Conservation (phyloP, 2,329 filamentous ascomycete species). For the Cladosporium colombiae region DNA sequence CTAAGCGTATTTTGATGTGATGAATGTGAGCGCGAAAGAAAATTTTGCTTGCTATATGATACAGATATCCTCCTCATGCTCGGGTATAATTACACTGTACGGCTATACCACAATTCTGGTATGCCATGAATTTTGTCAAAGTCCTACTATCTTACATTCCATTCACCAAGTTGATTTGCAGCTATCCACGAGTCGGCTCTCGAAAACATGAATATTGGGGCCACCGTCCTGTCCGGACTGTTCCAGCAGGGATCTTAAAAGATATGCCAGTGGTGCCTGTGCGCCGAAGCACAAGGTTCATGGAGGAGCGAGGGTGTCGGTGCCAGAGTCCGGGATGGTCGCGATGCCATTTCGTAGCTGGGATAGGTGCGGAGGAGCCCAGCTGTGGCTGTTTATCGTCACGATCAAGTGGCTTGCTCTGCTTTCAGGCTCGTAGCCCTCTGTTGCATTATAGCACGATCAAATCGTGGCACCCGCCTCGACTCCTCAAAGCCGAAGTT, state of each 20-base stretch:
- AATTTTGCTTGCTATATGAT: background rate
- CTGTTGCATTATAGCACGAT: background rate
- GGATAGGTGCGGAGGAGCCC: background rate
- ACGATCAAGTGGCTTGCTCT: background rate
- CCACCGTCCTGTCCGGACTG: background rate
- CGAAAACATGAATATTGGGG: background rate
- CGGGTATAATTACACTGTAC: background rate
- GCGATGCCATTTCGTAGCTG: background rate
- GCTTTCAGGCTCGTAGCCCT: background rate
- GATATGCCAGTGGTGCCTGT: background rate
- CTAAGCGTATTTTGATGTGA: background rate
- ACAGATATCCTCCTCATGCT: background rate
- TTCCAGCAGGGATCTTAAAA: background rate
- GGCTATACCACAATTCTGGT: background rate
- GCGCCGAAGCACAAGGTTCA: background rate
- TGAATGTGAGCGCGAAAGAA: background rate
- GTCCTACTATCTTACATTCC: background rate
- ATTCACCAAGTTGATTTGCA: background rate
- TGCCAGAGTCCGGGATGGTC: background rate
- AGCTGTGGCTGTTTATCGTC: background rate
- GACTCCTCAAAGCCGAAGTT: background rate
- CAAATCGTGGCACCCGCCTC: background rate
- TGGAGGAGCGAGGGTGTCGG: background rate
- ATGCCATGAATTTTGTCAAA: background rate
- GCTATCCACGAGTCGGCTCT: background rate